Evolutionary conservation across 805 yeast genomes (phyloP), one percentile per base, ranked within the genome.

Genomic region (Grigorovia transvaalensis): DNA sequence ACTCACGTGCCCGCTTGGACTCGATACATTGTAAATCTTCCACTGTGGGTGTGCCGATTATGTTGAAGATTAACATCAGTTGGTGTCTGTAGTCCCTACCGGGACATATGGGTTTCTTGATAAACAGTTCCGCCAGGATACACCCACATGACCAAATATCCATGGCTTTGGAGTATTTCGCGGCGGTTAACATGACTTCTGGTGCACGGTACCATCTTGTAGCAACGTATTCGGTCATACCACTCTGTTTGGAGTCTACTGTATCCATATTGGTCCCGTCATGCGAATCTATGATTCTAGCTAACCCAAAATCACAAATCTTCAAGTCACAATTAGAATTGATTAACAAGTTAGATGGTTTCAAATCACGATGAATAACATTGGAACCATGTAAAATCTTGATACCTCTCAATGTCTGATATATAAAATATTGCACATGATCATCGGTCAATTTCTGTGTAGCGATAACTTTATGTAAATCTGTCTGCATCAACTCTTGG

Each of bases 161-260:
- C 62, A 91, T 91, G 40, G 96, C 96, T 42, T 91, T 86, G 27
- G 96, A 86, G 71, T 91, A 91, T 61, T 85, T 88, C 56, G 89
- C 91, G 61, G 90, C 88, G 13, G 96, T 88, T 48, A 91, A 76
- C 98, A 91, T 91, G 65, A 91, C 89, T 62, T 91, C 98, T 0
- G 98, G 98, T 0, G 98, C 98, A 52, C 98, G 75, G 68, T 91
- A 91, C 97, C 98, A 91, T 57, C 98, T 74, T 3, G 98, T 91
- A 9, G 98, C 98, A 45, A 91, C 98, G 65, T 91, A 91, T 68
- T 91, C 98, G 2, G 98, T 91, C 95, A 91, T 85, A 1, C 65
- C 64, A 51, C 56, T 57, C 11, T 56, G 55, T 43, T 54, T 54
- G 40, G 53, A 53, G n/a, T 53, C 49, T n/a, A 54, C 55, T 13